Base-by-base conservation (phyloP, 441 rosid genomes). In the Oxalis stricta region DNA sequence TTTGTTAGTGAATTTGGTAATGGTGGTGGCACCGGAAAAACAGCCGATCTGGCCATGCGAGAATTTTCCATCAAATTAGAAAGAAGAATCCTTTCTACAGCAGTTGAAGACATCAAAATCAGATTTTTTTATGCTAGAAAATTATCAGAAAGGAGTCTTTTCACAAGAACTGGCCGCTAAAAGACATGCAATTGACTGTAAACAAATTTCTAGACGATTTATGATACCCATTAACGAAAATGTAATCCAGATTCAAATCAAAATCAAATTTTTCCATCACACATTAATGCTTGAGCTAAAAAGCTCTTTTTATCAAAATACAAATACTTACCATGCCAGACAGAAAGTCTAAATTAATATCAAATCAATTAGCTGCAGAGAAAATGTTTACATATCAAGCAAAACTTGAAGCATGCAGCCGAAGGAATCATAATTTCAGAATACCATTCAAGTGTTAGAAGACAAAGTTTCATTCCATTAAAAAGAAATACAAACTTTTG, bases 21-120 rank as follows among this genome's bases (percentile, higher is more conserved):
- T 3, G 84, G 75, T 1, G 84, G 75, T 30, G 86, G 73, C 20
- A 29, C 20, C 1, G 94, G 75, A 13, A 54, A 43, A 45, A 5
- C 46, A 15, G 59, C 38, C 28, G n/a, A n/a, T n/a, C 38, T 49
- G 20, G 49, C 30, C 24, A 48, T 45, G 10, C 45, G 11, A 2
- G 53, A 48, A 43, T 33, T 63, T 31, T 19, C 59, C 60, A 44
- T 63, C 50, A 12, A 30, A 33, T 41, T 42, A 28, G 7, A 19
- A 40, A 28, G 7, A 19, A 40, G n/a, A 12, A 48, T 2, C 16
- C 20, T 26, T 39, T 56, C 69, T 61, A 60, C 24, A 35, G 21
- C 48, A 50, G 46, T 50, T 28, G 42, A 35, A 2, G 29, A 24
- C n/a, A 58, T n/a, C 17, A 38, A 33, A 40, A 38, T 56, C 31